A percentile compares a stretch with the other conserved stretches of the same genome.
These are phyloP conservation scores for Phytopythium cucurbitacearum DNA, from an alignment of 352 stramenopile species.

Conservation along the genomic window DNA sequence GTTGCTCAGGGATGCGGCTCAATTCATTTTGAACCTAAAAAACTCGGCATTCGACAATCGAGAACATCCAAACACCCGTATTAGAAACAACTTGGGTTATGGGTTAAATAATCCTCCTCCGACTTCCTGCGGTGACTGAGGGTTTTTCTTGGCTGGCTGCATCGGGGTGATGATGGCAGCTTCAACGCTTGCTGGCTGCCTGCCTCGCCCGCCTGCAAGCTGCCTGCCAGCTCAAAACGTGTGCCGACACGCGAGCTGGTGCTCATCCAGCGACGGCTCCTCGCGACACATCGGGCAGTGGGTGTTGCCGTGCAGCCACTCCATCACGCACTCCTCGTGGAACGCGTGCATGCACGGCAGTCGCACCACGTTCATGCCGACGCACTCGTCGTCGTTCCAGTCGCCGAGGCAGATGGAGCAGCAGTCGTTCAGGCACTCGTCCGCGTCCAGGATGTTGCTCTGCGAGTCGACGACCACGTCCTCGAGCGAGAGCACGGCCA, in stretches of 20 bases:
- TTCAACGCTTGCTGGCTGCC: too few relatives aligned
- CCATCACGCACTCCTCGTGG: slow-evolving; percentile 84
- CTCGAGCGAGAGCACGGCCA: slow-evolving; percentile 76
- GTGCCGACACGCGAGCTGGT: slow-evolving; percentile 1
- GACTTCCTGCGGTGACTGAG: too few relatives aligned
- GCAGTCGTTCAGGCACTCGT: slow-evolving; percentile 58
- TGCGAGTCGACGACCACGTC: slow-evolving; percentile 76
- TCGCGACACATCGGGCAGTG: slow-evolving; percentile 87
- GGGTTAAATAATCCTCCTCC: too few relatives aligned
- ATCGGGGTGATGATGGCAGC: too few relatives aligned
- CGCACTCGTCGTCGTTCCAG: slow-evolving; percentile 80
- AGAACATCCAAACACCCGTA: too few relatives aligned
- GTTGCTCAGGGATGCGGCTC: too few relatives aligned
- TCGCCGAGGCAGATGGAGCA: slow-evolving; percentile 83
- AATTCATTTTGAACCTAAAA: too few relatives aligned
- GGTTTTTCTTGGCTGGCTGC: too few relatives aligned
- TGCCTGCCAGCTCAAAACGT: slow-evolving; percentile 1
- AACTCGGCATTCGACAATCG: too few relatives aligned
- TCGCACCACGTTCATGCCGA: slow-evolving; percentile 79
- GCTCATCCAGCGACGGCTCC: slow-evolving; percentile 34
- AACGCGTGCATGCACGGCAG: slow-evolving; percentile 80
- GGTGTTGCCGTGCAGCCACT: slow-evolving; percentile 77
- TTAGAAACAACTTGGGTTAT: too few relatives aligned
- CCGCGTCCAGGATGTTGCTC: slow-evolving; percentile 52
- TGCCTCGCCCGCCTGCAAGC: too few relatives aligned